Evolutionary conservation across 495 filamentous ascomycete species (phyloP).

Genomic region (Hypomontagnella monticulosa): DNA sequence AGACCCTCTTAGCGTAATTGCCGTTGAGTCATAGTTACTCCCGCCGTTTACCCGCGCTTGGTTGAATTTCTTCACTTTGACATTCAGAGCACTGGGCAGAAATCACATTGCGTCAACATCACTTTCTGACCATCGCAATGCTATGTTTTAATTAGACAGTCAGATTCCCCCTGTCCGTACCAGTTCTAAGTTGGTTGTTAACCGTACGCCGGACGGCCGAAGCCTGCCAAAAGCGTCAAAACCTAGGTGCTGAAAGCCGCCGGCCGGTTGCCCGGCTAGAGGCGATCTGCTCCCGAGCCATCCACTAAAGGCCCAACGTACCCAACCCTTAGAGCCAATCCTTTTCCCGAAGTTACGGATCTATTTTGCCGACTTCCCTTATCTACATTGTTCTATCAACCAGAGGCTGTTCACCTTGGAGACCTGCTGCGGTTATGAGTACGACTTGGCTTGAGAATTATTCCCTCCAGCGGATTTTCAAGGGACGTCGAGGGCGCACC

Average conservation of each 20-base stretch:
- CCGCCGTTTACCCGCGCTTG: conserved; percentile 13
- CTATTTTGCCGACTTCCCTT: conserved; percentile 14
- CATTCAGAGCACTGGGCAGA: conserved; percentile 14
- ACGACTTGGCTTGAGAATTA: conserved; percentile 15
- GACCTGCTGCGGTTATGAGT: conserved; percentile 14
- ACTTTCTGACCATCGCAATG: conserved; percentile 14
- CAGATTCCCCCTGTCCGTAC: conserved; percentile 12
- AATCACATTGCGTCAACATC: conserved; percentile 15
- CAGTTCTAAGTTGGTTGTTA: conserved; percentile 15
- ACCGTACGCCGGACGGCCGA: conserved; percentile 11
- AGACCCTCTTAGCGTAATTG: too few species aligned
- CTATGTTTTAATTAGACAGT: conserved; percentile 16
- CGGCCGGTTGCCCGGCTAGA: conserved; percentile 10
- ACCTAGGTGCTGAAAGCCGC: conserved; percentile 11
- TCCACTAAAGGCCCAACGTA: conserved; percentile 7
- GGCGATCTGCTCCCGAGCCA: conserved; percentile 10
- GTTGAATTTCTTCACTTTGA: conserved; percentile 14
- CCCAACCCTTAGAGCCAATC: conserved; percentile 14
- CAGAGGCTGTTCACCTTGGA: conserved; percentile 14
- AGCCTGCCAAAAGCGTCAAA: conserved; percentile 4
- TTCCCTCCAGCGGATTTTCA: conserved; percentile 14
- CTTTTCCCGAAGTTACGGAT: conserved; percentile 14
- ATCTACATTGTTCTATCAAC: conserved; percentile 15
- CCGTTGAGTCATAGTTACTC: conserved; percentile 15
- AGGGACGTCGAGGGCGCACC: conserved; percentile 9